phyloP scores from a whole-genome alignment of 345 rosid genomes.

The Heritiera fomes region DNA sequence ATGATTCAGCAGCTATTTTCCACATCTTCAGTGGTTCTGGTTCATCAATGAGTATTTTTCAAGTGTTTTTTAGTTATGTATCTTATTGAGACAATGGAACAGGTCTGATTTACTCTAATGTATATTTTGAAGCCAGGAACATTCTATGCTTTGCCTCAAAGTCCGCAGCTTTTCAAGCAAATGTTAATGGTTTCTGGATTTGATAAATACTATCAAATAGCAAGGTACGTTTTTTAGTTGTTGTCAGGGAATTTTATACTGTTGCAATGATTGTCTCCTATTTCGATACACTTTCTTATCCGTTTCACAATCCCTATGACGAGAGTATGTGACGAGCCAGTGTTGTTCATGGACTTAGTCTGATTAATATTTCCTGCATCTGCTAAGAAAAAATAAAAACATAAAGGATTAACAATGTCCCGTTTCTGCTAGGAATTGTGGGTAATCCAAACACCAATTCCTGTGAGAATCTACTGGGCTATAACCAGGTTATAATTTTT shows the following conservation, averaged over 20 bases:
- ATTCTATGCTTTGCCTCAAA: conserved; percentile 96
- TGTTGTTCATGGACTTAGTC: background rate
- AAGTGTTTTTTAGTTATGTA: background rate
- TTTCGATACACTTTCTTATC: conserved; percentile 16
- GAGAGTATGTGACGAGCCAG: background rate
- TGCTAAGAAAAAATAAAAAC: background rate
- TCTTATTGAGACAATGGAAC: conserved; percentile 4
- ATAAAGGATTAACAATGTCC: background rate
- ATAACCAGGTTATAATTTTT: background rate
- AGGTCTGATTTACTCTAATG: conserved; percentile 42
- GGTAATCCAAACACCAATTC: background rate
- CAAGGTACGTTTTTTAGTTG: conserved; percentile 57
- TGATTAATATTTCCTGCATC: background rate
- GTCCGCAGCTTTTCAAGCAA: conserved; percentile 96
- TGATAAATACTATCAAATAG: conserved; percentile 93
- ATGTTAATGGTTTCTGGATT: conserved; percentile 99
- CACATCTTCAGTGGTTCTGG: background rate
- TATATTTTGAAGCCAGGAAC: conserved; percentile 91
- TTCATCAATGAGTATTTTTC: background rate
- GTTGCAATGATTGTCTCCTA: conserved; percentile 14
- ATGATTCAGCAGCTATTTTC: conserved; percentile 3
- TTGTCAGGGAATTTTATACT: conserved; percentile 17
- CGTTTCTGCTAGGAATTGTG: conserved; percentile 6
- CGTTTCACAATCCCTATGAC: background rate
- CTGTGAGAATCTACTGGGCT: background rate